phyloP scores from a whole-genome alignment of 495 filamentous ascomycete species.

The Sordaria brevicollis region DNA sequence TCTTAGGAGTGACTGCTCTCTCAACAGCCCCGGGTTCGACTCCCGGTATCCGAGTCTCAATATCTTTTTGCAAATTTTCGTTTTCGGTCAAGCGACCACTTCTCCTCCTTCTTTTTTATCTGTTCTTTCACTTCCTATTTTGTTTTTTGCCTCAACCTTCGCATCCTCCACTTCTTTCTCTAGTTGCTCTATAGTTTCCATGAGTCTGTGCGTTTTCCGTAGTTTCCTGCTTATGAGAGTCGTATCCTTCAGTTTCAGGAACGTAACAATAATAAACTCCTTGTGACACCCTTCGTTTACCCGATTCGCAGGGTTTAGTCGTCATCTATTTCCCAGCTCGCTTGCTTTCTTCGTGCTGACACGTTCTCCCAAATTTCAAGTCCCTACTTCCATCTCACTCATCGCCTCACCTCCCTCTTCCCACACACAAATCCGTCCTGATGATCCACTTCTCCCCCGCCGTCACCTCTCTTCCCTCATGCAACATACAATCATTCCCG shows the following conservation, averaged over 20 bases:
- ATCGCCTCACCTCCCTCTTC: background rate
- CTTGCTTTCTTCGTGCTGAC: background rate
- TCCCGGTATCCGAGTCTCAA: background rate
- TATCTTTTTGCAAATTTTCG: background rate
- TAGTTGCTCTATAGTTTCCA: too few relatives aligned
- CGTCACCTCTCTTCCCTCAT: constrained; percentile 73
- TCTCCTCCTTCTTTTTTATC: background rate
- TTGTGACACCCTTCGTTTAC: background rate
- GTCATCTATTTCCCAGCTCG: background rate
- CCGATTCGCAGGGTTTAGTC: background rate
- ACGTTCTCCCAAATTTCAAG: background rate
- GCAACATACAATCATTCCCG: constrained; percentile 79
- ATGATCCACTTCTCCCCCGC: constrained; percentile 90
- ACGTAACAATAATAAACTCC: background rate
- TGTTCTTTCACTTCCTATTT: too few relatives aligned
- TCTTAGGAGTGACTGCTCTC: background rate
- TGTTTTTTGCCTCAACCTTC: too few relatives aligned
- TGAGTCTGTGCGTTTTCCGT: background rate
- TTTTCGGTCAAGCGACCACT: background rate
- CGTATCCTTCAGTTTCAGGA: background rate
- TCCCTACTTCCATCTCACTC: background rate
- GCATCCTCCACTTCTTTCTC: too few relatives aligned
- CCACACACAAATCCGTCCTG: constrained; percentile 73
- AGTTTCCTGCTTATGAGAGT: background rate
- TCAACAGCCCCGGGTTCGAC: background rate